Evolutionary conservation across 768 basidiomycete genomes (phyloP).

Genomic region (Kwoniella dejecticola): DNA sequence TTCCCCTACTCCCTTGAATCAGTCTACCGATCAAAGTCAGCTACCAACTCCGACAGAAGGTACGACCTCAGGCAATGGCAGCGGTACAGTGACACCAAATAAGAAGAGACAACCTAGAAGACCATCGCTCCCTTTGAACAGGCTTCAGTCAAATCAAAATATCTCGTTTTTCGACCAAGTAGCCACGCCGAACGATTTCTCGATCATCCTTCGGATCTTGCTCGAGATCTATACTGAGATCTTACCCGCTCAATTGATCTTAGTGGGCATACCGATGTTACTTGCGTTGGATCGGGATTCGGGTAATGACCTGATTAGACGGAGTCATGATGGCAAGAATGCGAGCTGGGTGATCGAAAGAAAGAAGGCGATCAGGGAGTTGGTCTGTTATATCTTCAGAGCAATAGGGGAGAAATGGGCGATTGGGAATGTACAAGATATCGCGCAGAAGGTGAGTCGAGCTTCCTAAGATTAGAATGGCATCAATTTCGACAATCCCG

Average conservation of each 20-base stretch:
- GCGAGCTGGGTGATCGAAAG: conserved; percentile 59
- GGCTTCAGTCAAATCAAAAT: conserved; percentile 30
- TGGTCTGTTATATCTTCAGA: conserved; percentile 69
- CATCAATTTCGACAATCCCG: too few relatives aligned
- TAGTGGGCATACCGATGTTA: conserved; percentile 83
- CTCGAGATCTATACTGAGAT: conserved; percentile 65
- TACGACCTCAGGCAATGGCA: conserved; percentile 16
- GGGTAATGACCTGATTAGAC: conserved; percentile 52
- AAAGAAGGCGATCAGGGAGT: conserved; percentile 62
- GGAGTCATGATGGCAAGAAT: conserved; percentile 42
- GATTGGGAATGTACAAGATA: conserved; percentile 60
- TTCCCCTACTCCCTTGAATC: conserved; percentile 27
- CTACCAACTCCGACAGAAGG: neutral
- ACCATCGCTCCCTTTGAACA: conserved; percentile 49
- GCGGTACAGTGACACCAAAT: conserved; percentile 7
- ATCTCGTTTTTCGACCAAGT: conserved; percentile 44
- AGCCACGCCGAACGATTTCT: conserved; percentile 75
- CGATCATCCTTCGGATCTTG: conserved; percentile 69
- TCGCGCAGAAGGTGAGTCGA: conserved; percentile 39
- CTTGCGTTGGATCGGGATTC: conserved; percentile 68
- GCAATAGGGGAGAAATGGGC: conserved; percentile 73
- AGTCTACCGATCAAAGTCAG: neutral
- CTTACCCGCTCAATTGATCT: conserved; percentile 71
- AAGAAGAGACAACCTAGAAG: conserved; percentile 25
- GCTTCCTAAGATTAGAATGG: neutral